Base-by-base conservation (phyloP, 306 rosid genomes). In the Styphnolobium japonicum region DNA sequence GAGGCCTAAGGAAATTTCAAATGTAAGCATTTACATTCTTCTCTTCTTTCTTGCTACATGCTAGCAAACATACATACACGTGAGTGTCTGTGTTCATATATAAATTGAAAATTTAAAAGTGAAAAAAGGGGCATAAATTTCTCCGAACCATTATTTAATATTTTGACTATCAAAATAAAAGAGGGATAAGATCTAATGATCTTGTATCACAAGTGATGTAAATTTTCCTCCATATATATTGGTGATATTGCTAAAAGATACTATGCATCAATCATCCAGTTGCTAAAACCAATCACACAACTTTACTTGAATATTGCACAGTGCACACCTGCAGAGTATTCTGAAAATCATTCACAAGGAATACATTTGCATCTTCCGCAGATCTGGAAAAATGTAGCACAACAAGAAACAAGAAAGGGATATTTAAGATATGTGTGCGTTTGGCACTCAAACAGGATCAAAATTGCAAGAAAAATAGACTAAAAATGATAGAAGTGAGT, bases 311-410 rank as follows among this genome's bases (percentile, higher is more conserved):
- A 65, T 46, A 56, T 52, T 33, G 43, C 79, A 43, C 66, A 85
- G 90, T 94, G 53, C 88, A 53, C 77, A 93, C 99, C 98, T 93
- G 99, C 66, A 96, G 92, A 27, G 98, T 96, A 90, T 87, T 91
- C 88, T 90, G 89, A 85, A 90, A 93, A 88, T 96, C 97, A 84
- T 96, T 93, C 63, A 96, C 92, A 22, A 91, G 85, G 83, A 93
- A 93, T 64, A 90, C 90, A 39, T 96, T 96, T 62, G 97, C 86
- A 84, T 96, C 97, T 77, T 96, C 99, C 5, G 89, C 87, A 18
- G 99, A 96, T 85, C 98, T 95, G 96, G 62, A 80, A 72, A 83
- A 75, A 72, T 49, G 67, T 36, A 63, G 46, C 42, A 81, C 49
- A 49, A 42, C 21, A 19, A 73, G 33, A 69, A 80, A 75, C 33